Evolutionary conservation across 768 basidiomycete species (phyloP).

Genomic region (Russula abietina): DNA sequence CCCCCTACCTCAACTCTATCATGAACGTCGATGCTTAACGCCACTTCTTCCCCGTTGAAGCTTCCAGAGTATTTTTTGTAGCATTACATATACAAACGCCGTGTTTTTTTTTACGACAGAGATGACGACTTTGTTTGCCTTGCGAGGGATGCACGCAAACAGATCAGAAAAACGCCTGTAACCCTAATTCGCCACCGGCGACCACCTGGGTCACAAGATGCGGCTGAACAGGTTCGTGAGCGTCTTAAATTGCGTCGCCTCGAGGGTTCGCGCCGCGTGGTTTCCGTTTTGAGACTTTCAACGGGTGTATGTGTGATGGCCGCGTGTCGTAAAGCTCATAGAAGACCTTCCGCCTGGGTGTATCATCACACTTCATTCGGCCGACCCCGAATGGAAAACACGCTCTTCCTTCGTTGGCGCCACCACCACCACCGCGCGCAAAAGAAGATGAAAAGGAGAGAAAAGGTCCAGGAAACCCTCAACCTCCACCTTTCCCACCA

Average conservation of each 20-base stretch:
- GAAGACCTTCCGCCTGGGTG: constrained; percentile 5
- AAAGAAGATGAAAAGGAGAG: constrained; percentile 35
- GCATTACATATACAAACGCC: constrained; percentile 12
- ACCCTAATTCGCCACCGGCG: constrained; percentile 5
- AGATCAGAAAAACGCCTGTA: constrained; percentile 10
- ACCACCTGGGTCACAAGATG: neutral
- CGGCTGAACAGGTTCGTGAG: neutral
- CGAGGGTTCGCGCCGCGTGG: neutral
- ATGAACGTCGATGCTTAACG: constrained; percentile 4
- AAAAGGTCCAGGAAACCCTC: constrained; percentile 14
- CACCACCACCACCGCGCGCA: constrained; percentile 19
- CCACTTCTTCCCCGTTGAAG: constrained; percentile 34
- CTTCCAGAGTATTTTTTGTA: constrained; percentile 77
- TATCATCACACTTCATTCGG: constrained; percentile 16
- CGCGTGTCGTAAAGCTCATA: constrained; percentile 15
- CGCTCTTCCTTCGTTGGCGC: constrained; percentile 20
- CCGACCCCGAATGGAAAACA: constrained; percentile 18
- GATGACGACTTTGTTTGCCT: constrained; percentile 18
- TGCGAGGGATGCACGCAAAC: constrained; percentile 17
- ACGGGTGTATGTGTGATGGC: constrained; percentile 9
- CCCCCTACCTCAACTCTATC: neutral
- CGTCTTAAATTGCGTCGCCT: constrained; percentile 1
- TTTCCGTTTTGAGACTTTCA: constrained; percentile 4
- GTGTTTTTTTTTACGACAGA: constrained; percentile 19
- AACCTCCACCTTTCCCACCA: constrained; percentile 60